phyloP scores from a whole-genome alignment of 2,329 filamentous ascomycete species.

The Fusarium robinianum region DNA sequence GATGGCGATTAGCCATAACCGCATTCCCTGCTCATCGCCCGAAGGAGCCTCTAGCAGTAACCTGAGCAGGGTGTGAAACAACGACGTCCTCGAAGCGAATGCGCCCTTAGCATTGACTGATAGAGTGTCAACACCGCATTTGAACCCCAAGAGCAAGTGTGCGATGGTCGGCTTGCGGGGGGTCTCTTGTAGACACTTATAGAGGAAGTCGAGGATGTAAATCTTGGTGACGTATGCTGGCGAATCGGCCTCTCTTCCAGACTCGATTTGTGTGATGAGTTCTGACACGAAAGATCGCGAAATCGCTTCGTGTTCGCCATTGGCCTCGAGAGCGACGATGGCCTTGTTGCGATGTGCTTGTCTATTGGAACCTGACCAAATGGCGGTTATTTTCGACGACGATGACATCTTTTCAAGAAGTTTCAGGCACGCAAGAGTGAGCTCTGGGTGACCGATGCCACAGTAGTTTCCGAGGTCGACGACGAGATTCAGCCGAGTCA shows the following conservation, averaged over 20 bases:
- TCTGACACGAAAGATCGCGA: conserved; percentile 72
- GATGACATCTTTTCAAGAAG: conserved; percentile 85
- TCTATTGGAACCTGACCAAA: conserved; percentile 64
- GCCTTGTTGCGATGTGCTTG: conserved; percentile 77
- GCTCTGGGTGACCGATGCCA: conserved; percentile 77
- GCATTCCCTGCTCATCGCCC: conserved; percentile 62
- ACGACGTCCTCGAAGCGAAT: conserved; percentile 72
- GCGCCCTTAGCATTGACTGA: conserved; percentile 69
- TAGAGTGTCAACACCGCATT: conserved; percentile 72
- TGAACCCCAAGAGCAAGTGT: conserved; percentile 87
- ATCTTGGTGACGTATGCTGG: conserved; percentile 81
- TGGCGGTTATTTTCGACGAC: conserved; percentile 77
- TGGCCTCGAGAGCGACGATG: conserved; percentile 83
- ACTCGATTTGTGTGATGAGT: conserved; percentile 70
- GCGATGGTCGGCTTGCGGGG: conserved; percentile 83
- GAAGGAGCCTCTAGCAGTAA: conserved; percentile 73
- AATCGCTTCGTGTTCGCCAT: conserved; percentile 80
- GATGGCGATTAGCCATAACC: conserved; percentile 70
- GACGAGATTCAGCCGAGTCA: conserved; percentile 78
- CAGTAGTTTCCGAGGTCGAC: conserved; percentile 86
- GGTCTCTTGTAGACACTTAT: conserved; percentile 75
- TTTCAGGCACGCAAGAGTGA: conserved; percentile 79
- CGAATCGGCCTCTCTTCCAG: conserved; percentile 70
- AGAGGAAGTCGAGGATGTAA: conserved; percentile 83
- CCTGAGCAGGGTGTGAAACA: conserved; percentile 81